Evolutionary conservation across 441 rosid species (phyloP).

Genomic region (Sinapis alba): DNA sequence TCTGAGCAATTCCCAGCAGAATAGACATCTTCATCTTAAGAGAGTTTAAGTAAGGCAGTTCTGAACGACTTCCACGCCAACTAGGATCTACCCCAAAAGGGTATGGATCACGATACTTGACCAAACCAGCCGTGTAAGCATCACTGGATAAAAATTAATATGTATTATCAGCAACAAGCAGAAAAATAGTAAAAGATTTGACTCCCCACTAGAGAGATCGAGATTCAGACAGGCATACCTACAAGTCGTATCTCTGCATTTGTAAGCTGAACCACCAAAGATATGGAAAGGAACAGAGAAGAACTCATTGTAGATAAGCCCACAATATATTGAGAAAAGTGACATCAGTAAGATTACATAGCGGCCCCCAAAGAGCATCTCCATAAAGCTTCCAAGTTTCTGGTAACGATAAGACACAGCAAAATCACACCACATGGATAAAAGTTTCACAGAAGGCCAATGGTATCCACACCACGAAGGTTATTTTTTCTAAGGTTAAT

Average conservation of each 20-base stretch:
- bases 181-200: neutral
- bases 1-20: conserved; percentile 84
- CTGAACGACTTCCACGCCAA: conserved; percentile 99
- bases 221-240: conserved; percentile 48
- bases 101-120: conserved; percentile 80
- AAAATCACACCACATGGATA: conserved; percentile 4
- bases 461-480: neutral
- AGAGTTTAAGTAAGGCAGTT: conserved; percentile 91
- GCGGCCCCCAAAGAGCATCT: conserved; percentile 95
- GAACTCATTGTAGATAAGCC: conserved; percentile 95
- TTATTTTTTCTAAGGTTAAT: neutral
- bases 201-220: conserved; percentile 15
- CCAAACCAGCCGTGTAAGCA: conserved; percentile 67
- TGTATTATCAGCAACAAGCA: neutral
- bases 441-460: neutral
- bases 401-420: conserved; percentile 39
- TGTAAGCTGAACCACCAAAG: conserved; percentile 94
- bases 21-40: conserved; percentile 99
- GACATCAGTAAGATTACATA: conserved; percentile 90
- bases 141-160: conserved; percentile 55
- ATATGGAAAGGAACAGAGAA: conserved; percentile 94
- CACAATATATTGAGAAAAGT: conserved; percentile 93
- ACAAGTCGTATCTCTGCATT: conserved; percentile 80
- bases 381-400: conserved; percentile 99
- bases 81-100: conserved; percentile 99